Evolutionary conservation across 768 basidiomycete species (phyloP).

Genomic region (Saitozyma sp.): DNA sequence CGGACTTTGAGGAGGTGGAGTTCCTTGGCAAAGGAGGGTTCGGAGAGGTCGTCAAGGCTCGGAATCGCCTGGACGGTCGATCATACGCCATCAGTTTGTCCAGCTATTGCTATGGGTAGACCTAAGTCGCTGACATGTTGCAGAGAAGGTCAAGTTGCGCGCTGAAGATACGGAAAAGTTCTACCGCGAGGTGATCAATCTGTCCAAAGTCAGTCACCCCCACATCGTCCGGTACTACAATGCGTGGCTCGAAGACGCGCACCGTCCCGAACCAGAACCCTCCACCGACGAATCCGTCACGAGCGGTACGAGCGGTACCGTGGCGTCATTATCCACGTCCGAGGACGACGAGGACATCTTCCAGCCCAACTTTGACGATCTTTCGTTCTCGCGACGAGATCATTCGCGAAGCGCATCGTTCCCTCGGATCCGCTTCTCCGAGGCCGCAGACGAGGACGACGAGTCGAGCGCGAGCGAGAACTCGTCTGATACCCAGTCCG

Average conservation of each 20-base stretch:
- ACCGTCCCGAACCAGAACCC: constrained; percentile 18
- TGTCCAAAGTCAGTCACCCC: constrained; percentile 82
- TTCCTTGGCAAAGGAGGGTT: constrained; percentile 82
- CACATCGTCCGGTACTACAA: constrained; percentile 84
- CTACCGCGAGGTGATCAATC: constrained; percentile 83
- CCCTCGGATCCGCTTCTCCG: constrained; percentile 75
- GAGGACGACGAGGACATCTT: constrained; percentile 59
- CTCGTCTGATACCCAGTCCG: constrained; percentile 39
- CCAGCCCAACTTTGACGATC: constrained; percentile 64
- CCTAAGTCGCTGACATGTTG: not conserved
- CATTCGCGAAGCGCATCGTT: constrained; percentile 61
- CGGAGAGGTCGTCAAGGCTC: constrained; percentile 91
- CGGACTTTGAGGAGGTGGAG: constrained; percentile 92
- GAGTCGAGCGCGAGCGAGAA: constrained; percentile 34
- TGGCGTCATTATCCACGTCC: constrained; percentile 3
- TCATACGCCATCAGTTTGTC: constrained; percentile 43
- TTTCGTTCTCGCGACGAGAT: constrained; percentile 53
- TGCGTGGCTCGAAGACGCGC: constrained; percentile 40
- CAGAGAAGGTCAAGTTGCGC: constrained; percentile 76
- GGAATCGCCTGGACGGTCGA: constrained; percentile 79
- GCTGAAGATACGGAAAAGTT: constrained; percentile 82
- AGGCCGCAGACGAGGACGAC: constrained; percentile 56
- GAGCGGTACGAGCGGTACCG: constrained; percentile 6
- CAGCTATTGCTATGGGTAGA: constrained; percentile 12
- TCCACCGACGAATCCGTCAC: constrained; percentile 8